A percentile compares a stretch with the other conserved stretches of the same genome.
These are phyloP conservation scores for Colletotrichum sp. DNA, from an alignment of 2,329 filamentous ascomycete species.

Conservation along the genomic window DNA sequence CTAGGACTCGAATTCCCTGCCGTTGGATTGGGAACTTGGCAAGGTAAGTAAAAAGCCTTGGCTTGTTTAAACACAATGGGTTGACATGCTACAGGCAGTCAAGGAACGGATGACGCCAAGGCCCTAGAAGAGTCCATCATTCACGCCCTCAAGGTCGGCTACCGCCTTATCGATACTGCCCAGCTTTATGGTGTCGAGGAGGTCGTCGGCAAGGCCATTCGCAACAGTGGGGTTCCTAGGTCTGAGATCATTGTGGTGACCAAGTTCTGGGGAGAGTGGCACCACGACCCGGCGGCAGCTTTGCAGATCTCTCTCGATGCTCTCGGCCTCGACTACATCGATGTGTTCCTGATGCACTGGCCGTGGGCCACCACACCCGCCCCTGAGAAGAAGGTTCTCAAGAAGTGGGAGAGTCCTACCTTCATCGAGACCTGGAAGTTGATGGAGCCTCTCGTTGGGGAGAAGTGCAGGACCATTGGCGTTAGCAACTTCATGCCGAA, in stretches of 20 bases:
- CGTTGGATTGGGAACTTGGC: conserved; percentile 31
- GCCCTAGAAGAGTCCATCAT: conserved; percentile 33
- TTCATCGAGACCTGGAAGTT: conserved; percentile 31
- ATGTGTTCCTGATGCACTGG: conserved; percentile 43
- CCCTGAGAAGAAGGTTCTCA: conserved; percentile 25
- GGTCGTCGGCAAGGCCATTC: conserved; percentile 34
- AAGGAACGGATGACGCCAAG: conserved; percentile 22
- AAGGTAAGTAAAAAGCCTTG: conserved; percentile 20
- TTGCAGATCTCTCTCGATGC: conserved; percentile 31
- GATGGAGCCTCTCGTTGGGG: conserved; percentile 33
- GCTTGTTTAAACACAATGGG: neutral
- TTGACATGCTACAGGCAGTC: conserved; percentile 1
- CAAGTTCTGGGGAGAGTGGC: conserved; percentile 40
- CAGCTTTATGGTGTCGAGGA: conserved; percentile 30
- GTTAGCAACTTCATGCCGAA: conserved; percentile 37
- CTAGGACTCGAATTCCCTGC: conserved; percentile 22
- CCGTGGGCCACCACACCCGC: conserved; percentile 28
- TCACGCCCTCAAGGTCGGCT: conserved; percentile 32
- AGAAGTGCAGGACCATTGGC: conserved; percentile 31
- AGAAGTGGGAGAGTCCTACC: conserved; percentile 27
- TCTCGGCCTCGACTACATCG: conserved; percentile 34
- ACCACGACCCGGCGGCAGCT: conserved; percentile 29
- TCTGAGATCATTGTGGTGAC: conserved; percentile 55
- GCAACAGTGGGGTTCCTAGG: conserved; percentile 35
- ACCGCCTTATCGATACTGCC: conserved; percentile 34